These are phyloP conservation scores for Chrysophaeum taylorii DNA, from an alignment of 352 stramenopile genomes.

Conservation along the genomic window DNA sequence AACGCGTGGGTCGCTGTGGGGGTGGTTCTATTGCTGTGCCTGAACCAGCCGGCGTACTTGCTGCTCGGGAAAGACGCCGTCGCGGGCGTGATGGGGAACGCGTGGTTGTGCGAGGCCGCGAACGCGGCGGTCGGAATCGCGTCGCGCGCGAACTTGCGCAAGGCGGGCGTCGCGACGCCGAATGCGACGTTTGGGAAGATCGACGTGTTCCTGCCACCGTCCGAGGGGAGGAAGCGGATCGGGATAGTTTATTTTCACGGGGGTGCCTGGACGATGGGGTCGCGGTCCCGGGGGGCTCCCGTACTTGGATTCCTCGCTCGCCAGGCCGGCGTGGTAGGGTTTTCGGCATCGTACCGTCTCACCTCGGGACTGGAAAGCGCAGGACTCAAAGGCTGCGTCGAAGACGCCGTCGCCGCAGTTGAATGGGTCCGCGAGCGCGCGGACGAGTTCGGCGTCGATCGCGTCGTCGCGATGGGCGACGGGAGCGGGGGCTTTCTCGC, in stretches of 20 bases:
- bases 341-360: neutral
- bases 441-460: neutral
- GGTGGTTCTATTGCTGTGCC: too few species aligned
- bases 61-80: too few species aligned
- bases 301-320: neutral
- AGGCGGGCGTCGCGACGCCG: too few species aligned
- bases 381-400: neutral
- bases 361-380: neutral
- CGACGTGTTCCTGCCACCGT: too few species aligned
- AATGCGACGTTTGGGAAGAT: too few species aligned
- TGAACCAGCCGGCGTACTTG: too few species aligned
- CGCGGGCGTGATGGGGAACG: too few species aligned
- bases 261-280: neutral
- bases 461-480: neutral
- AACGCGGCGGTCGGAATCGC: too few species aligned
- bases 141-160: too few species aligned
- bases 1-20: too few species aligned
- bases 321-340: neutral
- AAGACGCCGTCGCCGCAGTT: neutral
- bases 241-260: conserved; percentile 2
- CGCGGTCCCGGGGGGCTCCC: neutral
- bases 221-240: too few species aligned
- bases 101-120: too few species aligned
- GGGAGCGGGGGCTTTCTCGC: neutral
- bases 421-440: neutral